These are phyloP conservation scores for Paraphaeosphaeria sporulosa DNA, from an alignment of 2,329 filamentous ascomycete genomes.

Conservation along the genomic window DNA sequence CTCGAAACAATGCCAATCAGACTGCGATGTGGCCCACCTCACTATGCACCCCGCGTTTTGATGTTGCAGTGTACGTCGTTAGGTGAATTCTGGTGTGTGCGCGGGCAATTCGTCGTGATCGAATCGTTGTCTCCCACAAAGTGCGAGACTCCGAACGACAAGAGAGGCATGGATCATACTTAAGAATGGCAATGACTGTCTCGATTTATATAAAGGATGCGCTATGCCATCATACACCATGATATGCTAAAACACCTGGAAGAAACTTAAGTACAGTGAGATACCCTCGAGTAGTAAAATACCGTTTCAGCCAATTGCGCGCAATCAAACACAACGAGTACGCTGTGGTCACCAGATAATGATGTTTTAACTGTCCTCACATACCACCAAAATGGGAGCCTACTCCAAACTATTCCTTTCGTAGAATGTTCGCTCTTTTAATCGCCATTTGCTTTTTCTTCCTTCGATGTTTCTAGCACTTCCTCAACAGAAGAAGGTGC, in stretches of 20 bases:
- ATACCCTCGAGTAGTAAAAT: too few relatives aligned
- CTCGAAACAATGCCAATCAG: not conserved
- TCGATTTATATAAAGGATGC: not conserved
- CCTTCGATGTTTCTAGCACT: not conserved
- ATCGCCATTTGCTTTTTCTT: not conserved
- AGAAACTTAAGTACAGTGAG: too few relatives aligned
- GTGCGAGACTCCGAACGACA: too few relatives aligned
- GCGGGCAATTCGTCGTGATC: too few relatives aligned
- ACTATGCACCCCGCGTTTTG: not conserved
- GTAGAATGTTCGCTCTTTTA: not conserved
- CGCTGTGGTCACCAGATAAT: not conserved
- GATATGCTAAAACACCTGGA: too few relatives aligned
- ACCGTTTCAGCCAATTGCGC: too few relatives aligned
- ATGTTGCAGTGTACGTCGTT: too few relatives aligned
- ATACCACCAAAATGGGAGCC: not conserved
- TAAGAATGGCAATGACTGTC: too few relatives aligned
- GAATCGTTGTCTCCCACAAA: too few relatives aligned
- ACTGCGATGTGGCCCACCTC: not conserved
- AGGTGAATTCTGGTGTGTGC: too few relatives aligned
- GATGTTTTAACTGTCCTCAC: not conserved
- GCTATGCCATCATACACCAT: not conserved
- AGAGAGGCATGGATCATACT: too few relatives aligned
- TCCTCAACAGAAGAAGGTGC: not conserved
- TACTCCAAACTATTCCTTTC: not conserved
- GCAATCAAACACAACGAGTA: too few relatives aligned